A percentile compares a stretch with the other conserved stretches of the same genome.
phyloP scores from a whole-genome alignment of 2,329 filamentous ascomycete genomes.

The Thelonectria discophora region DNA sequence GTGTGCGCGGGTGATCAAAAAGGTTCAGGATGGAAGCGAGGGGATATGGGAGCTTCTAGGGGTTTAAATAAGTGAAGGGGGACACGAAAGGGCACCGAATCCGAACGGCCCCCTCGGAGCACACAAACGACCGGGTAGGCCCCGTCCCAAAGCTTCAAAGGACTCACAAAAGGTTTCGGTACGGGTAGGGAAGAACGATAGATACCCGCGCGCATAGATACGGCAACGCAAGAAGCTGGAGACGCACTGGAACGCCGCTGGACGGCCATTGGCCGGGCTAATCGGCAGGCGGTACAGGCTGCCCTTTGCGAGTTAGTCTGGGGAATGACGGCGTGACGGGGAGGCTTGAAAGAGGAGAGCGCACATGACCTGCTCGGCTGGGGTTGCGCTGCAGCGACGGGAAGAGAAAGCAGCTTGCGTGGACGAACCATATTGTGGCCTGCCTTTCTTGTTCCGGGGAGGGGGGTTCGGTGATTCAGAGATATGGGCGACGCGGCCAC shows the following conservation, averaged over 20 bases:
- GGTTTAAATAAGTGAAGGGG: constrained; percentile 29
- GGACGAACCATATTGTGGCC: constrained; percentile 32
- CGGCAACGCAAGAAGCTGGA: constrained; percentile 10
- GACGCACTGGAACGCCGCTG: not conserved
- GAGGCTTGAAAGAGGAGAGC: not conserved
- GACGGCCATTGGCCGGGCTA: constrained; percentile 11
- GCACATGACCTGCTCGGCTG: constrained; percentile 18
- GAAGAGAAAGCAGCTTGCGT: constrained; percentile 3
- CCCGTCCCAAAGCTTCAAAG: not conserved
- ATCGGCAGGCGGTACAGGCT: constrained; percentile 5
- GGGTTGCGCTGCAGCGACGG: constrained; percentile 19
- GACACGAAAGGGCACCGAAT: not conserved
- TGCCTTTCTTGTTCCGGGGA: constrained; percentile 1
- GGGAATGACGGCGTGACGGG: constrained; percentile 14
- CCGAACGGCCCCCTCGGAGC: not conserved
- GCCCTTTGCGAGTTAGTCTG: constrained; percentile 13
- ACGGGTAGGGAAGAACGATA: not conserved
- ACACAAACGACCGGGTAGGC: constrained; percentile 15
- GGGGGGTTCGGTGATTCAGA: constrained; percentile 5
- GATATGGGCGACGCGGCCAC: constrained; percentile 20
- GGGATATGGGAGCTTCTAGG: constrained; percentile 15
- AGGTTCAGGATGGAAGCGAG: constrained; percentile 16
- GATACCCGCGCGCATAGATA: constrained; percentile 33
- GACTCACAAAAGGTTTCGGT: not conserved
- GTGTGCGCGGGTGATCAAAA: not conserved